Conservation (phyloP, 768 basidiomycete species). For the Hortiboletus campestris region DNA sequence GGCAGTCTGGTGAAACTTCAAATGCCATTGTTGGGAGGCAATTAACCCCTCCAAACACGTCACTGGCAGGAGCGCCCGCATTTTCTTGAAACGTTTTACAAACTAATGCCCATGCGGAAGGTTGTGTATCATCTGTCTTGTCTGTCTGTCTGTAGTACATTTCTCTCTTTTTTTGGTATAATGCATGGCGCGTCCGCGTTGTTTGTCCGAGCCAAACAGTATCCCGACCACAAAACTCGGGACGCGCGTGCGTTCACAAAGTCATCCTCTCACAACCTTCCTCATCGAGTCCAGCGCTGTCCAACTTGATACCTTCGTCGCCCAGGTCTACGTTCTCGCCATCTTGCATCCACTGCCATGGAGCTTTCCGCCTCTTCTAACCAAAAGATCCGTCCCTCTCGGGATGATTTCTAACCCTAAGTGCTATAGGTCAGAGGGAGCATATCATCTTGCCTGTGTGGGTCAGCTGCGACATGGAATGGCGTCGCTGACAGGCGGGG, state of each 20-base stretch:
- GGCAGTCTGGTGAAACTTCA: too few species aligned
- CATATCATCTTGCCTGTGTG: constrained; percentile 24
- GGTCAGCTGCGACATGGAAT: constrained; percentile 21
- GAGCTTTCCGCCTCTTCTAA: constrained; percentile 37
- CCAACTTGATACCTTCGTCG: constrained; percentile 39
- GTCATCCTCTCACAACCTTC: constrained; percentile 4
- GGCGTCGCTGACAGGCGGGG: constrained; percentile 19
- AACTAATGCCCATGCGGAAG: too few species aligned
- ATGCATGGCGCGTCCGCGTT: not conserved
- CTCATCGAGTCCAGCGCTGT: constrained; percentile 12
- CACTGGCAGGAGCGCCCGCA: too few species aligned
- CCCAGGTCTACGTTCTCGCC: constrained; percentile 43
- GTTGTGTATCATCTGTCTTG: too few species aligned
- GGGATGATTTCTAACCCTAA: constrained; percentile 65
- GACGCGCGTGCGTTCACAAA: not conserved
- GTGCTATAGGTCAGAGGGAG: constrained; percentile 36
- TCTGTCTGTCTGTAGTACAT: too few species aligned
- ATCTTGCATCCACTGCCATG: constrained; percentile 29
- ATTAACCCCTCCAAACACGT: too few species aligned
- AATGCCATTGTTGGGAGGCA: too few species aligned
- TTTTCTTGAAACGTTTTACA: too few species aligned
- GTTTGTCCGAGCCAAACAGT: constrained; percentile 27
- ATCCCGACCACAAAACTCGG: constrained; percentile 3
- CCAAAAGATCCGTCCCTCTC: constrained; percentile 51
- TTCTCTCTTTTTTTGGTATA: too few species aligned